A percentile compares a stretch with the other conserved stretches of the same genome.
These are phyloP conservation scores for Ogataea zsoltii DNA, from an alignment of 805 yeast species.

Conservation along the genomic window DNA sequence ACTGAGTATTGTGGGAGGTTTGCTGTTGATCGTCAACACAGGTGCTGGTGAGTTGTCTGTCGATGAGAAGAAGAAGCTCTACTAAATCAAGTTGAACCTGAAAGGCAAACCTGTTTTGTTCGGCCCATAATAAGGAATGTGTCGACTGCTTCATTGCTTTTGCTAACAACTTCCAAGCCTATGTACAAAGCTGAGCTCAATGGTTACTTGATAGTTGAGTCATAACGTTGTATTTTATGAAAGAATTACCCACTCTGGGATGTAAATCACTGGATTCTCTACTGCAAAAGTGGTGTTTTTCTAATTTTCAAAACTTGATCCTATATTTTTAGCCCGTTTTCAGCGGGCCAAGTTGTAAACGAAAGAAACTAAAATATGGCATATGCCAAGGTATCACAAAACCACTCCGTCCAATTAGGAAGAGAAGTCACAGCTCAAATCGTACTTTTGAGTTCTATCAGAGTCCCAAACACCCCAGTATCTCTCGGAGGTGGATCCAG, in stretches of 20 bases:
- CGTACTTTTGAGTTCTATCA: constrained; percentile 45
- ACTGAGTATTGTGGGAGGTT: constrained; percentile 91
- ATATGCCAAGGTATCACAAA: constrained; percentile 1
- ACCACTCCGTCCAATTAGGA: constrained; percentile 13
- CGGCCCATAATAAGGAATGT: background rate
- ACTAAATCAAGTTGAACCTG: constrained; percentile 49
- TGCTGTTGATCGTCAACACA: constrained; percentile 84
- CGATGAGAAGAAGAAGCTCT: constrained; percentile 94
- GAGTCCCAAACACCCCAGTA: constrained; percentile 91
- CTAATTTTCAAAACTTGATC: too few relatives aligned
- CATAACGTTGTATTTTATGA: constrained; percentile 1
- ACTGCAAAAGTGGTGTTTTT: too few relatives aligned
- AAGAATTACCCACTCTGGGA: background rate
- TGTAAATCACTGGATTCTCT: too few relatives aligned
- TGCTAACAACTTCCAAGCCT: background rate
- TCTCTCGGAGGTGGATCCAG: constrained; percentile 86
- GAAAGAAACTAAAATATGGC: background rate
- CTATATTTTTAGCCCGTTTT: too few relatives aligned
- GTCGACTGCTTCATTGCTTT: constrained; percentile 2
- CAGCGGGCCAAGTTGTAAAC: background rate
- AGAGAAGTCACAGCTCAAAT: constrained; percentile 47
- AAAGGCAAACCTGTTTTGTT: too few relatives aligned
- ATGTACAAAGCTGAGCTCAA: background rate
- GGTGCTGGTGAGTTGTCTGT: constrained; percentile 95
- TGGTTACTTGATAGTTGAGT: background rate